phyloP scores from a whole-genome alignment of 331 rosid species.

The Acacia pycnantha region DNA sequence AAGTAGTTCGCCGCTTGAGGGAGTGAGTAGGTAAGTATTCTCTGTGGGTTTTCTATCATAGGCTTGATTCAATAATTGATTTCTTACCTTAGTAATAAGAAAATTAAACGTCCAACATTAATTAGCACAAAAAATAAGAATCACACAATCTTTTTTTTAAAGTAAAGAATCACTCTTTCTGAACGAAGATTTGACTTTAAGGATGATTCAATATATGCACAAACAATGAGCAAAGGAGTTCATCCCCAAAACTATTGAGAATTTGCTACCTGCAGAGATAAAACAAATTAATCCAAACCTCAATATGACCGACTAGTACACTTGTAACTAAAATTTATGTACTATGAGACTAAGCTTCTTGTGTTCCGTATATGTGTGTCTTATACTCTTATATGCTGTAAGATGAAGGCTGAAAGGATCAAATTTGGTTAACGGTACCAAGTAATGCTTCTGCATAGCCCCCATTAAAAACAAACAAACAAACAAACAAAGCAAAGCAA shows the following conservation, averaged over 20 bases:
- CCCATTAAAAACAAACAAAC: neutral
- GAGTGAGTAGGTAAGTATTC: neutral
- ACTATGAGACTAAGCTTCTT: neutral
- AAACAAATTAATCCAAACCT: neutral
- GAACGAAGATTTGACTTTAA: neutral
- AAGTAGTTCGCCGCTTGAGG: neutral
- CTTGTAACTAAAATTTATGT: neutral
- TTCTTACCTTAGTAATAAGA: neutral
- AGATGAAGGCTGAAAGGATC: neutral
- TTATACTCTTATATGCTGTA: neutral
- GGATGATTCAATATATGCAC: neutral
- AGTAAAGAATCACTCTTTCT: neutral
- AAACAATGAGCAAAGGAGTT: neutral
- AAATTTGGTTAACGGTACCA: slow-evolving; percentile 5
- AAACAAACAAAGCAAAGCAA: no score
- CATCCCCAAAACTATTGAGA: neutral
- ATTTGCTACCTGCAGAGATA: neutral
- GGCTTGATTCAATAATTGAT: neutral
- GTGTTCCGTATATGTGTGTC: neutral
- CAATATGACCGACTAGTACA: neutral
- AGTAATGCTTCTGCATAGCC: neutral
- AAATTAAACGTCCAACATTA: neutral
- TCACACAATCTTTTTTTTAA: neutral
- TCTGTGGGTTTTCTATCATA: neutral
- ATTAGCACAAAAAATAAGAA: no score